These are phyloP conservation scores for Salix purpurea DNA, from an alignment of 345 rosid genomes.

Conservation along the genomic window DNA sequence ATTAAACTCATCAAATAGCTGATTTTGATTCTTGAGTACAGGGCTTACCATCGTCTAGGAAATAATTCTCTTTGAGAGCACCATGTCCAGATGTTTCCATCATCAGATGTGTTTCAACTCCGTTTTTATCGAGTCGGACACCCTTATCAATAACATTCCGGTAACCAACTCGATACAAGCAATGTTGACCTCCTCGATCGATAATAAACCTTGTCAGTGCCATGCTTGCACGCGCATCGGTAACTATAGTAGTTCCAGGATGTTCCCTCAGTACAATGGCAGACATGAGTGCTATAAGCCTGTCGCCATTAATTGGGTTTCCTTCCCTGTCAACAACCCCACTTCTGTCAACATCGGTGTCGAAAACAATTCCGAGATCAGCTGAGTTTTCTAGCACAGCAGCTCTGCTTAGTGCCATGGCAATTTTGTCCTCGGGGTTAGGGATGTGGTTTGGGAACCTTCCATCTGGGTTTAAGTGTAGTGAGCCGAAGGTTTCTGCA, in stretches of 20 bases:
- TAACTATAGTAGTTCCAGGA: constrained; percentile 72
- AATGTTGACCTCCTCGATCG: constrained; percentile 74
- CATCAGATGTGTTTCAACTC: constrained; percentile 81
- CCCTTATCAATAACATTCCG: constrained; percentile 92
- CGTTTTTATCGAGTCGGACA: constrained; percentile 65
- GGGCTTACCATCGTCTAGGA: constrained; percentile 72
- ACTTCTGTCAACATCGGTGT: constrained; percentile 90
- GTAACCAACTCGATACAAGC: constrained; percentile 86
- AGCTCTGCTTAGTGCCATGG: constrained; percentile 78
- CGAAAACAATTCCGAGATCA: constrained; percentile 92
- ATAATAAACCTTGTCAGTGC: constrained; percentile 62
- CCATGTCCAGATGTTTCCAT: constrained; percentile 99
- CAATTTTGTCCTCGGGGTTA: constrained; percentile 78
- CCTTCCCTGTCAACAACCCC: constrained; percentile 81
- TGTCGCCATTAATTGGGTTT: constrained; percentile 84
- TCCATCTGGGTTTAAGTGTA: constrained; percentile 80
- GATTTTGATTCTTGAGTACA: too few relatives aligned
- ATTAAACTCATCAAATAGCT: too few relatives aligned
- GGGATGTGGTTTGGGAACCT: constrained; percentile 96
- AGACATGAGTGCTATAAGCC: constrained; percentile 82
- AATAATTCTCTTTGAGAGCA: constrained; percentile 86
- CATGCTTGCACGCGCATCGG: constrained; percentile 91
- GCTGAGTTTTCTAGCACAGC: constrained; percentile 70
- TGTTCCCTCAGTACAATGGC: constrained; percentile 77
- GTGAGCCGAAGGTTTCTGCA: constrained; percentile 84